Evolutionary conservation across 2,329 filamentous ascomycete species (phyloP), one percentile per base, ranked within the genome.

Genomic region (Xylariaceae sp.): DNA sequence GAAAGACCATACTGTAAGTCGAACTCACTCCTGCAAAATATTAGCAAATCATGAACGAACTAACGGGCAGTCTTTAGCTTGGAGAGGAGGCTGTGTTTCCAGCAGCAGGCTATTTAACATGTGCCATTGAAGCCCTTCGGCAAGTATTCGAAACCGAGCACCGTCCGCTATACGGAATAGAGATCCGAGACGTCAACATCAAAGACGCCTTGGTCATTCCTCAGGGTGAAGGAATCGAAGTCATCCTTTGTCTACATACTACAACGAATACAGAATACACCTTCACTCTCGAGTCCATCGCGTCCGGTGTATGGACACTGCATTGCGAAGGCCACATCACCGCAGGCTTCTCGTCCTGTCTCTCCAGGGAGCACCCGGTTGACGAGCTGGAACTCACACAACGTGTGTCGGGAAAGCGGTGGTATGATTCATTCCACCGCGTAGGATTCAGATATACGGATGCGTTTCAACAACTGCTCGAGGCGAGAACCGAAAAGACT

Each of bases 71-170:
- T 11, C 19, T 22, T n/a, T 21, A 49, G 46, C 46, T 66, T 7
- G 50, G 53, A 2, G 47, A 44, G 2, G 55, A 64, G 19, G 54
- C 69, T 4, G 66, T 70, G 34, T 53, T 56, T n/a, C 69, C 69
- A 0, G 60, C 47, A 5, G 64, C 68, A 2, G 66, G 59, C 0
- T 71, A 67, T 44, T 25, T 69, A 1, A 56, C 60, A 2, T 65
- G 69, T 56, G 64, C 61, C 2, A 60, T 68, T 3, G 67, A 70
- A 48, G 67, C 67, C 6, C 53, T 63, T 7, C 55, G 49, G 16
- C 62, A 68, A 41, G 22, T 52, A 11, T 40, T 48, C 19, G 48
- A 50, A 35, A 19, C 14, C 10, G 42, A 45, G 6, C 17, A 33
- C 3, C 25, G 35, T 16, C 14, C 36, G 12, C 44, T 47, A 10